A percentile compares a stretch with the other conserved stretches of the same genome.
phyloP scores from a whole-genome alignment of 2,329 filamentous ascomycete species.

The Aspergillus carbonarius region DNA sequence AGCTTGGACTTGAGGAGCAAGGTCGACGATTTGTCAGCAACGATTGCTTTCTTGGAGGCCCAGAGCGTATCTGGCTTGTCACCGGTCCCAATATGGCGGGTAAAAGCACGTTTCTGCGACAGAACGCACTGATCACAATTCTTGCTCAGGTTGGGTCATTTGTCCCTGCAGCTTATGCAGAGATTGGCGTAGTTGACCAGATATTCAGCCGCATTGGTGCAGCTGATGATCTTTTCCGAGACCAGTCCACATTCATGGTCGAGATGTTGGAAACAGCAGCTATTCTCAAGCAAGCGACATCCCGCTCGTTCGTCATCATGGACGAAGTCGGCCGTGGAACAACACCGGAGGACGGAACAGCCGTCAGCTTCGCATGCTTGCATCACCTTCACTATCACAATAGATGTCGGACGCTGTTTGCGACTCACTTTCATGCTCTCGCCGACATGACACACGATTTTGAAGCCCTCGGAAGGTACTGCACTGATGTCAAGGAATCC shows the following conservation, averaged over 20 bases:
- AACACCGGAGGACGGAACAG: slow-evolving; percentile 85
- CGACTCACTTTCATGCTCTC: slow-evolving; percentile 88
- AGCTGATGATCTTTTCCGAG: slow-evolving; percentile 88
- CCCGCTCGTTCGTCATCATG: slow-evolving; percentile 91
- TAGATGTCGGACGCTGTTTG: slow-evolving; percentile 78
- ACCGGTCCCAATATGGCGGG: slow-evolving; percentile 97
- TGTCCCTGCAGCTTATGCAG: slow-evolving; percentile 82
- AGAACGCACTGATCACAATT: slow-evolving; percentile 92
- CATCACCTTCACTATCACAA: slow-evolving; percentile 80
- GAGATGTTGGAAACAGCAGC: slow-evolving; percentile 97
- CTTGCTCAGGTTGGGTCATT: slow-evolving; percentile 90
- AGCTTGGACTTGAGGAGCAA: slow-evolving; percentile 73
- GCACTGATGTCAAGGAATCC: slow-evolving; percentile 83
- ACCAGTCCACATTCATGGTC: slow-evolving; percentile 98
- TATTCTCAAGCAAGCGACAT: slow-evolving; percentile 82
- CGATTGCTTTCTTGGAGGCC: slow-evolving; percentile 78
- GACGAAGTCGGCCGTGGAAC: slow-evolving; percentile 96
- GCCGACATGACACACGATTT: slow-evolving; percentile 70
- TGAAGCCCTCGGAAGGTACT: slow-evolving; percentile 69
- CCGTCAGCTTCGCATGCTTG: slow-evolving; percentile 84
- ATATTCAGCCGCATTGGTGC: slow-evolving; percentile 92
- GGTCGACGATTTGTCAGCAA: slow-evolving; percentile 82
- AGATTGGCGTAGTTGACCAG: slow-evolving; percentile 89
- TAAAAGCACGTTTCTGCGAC: slow-evolving; percentile 92
- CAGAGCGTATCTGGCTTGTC: slow-evolving; percentile 67